Evolutionary conservation across 257 asterid species (phyloP), one percentile per base, ranked within the genome.

Genomic region (Nicotiana noctiflora): DNA sequence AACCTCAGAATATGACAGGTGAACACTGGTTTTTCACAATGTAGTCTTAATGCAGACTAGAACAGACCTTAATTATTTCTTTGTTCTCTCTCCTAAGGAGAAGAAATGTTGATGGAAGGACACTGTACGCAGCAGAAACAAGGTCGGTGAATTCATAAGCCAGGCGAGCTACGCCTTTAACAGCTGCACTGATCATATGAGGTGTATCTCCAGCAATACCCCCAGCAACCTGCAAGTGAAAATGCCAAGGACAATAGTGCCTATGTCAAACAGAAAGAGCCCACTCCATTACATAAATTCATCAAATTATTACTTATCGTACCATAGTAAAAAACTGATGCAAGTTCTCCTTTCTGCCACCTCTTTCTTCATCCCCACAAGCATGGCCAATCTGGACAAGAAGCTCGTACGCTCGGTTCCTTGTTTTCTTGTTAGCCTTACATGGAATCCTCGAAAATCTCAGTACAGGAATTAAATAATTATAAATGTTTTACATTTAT

Each of bases 131-230:
- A 80, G 88, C 83, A 79, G 95, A 90, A 84, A 95, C 82, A 70
- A 95, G 98, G 79, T 93, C 99, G 9, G 93, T 81, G 86, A 95
- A 93, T 87, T 95, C 99, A 85, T 95, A 95, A 79, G 99, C 97
- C 89, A 95, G 88, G 52, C 99, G 98, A 81, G 99, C 99, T 86
- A 95, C 88, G 79, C 98, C 99, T 79, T 92, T 93, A 86, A 91
- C 90, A 0, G 99, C 93, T 76, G 98, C 99, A 89, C 99, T 95
- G 75, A 93, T 88, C 97, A 91, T 91, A 84, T 92, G 97, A 81
- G 99, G 94, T 61, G 96, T 89, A 84, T 93, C 97, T 68, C 98
- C 94, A 49, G 97, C 94, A 84, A 95, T 87, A 44, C 97, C 97
- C 66, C 97, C 97, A 82, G 97, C 98, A 87, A 95, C 92, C 99